A percentile compares a stretch with the other conserved stretches of the same genome.
These are phyloP conservation scores for Phytopythium delawarense DNA, from an alignment of 352 stramenopile genomes.

Conservation along the genomic window DNA sequence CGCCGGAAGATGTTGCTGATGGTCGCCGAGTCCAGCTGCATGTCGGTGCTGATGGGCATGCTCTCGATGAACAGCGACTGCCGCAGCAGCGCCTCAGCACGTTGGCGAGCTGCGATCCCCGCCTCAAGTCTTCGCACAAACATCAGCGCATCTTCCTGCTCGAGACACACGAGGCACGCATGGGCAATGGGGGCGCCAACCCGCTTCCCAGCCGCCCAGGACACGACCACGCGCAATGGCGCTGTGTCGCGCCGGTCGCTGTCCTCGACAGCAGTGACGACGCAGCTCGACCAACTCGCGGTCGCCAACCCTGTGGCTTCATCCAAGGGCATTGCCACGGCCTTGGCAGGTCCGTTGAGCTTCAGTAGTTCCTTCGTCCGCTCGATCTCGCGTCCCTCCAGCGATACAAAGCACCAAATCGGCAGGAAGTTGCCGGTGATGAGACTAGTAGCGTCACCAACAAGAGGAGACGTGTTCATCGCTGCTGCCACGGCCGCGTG, in stretches of 20 bases:
- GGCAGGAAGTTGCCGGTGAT: conserved; percentile 53
- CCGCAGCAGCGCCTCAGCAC: conserved; percentile 62
- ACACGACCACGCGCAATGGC: conserved; percentile 56
- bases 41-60: conserved; percentile 68
- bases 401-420: conserved; percentile 71
- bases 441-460: background rate
- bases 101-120: conserved; percentile 36
- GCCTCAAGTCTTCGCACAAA: conserved; percentile 44
- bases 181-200: conserved; percentile 66
- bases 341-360: conserved; percentile 42
- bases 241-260: background rate
- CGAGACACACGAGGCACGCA: conserved; percentile 55
- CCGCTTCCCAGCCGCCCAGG: conserved; percentile 69
- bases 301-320: conserved; percentile 34
- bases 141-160: conserved; percentile 37
- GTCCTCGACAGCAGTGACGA: conserved; percentile 65
- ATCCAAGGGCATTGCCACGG: conserved; percentile 58
- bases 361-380: conserved; percentile 18
- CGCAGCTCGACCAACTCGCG: conserved; percentile 72
- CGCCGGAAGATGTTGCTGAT: conserved; percentile 76
- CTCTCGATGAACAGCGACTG: conserved; percentile 66
- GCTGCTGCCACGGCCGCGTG: conserved; percentile 29
- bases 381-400: conserved; percentile 28
- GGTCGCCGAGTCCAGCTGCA: conserved; percentile 57
- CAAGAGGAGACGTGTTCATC: background rate